A percentile compares a stretch with the other conserved stretches of the same genome.
Evolutionary conservation across 2,329 filamentous ascomycete species (phyloP).

Genomic region (Seiridium cupressi): DNA sequence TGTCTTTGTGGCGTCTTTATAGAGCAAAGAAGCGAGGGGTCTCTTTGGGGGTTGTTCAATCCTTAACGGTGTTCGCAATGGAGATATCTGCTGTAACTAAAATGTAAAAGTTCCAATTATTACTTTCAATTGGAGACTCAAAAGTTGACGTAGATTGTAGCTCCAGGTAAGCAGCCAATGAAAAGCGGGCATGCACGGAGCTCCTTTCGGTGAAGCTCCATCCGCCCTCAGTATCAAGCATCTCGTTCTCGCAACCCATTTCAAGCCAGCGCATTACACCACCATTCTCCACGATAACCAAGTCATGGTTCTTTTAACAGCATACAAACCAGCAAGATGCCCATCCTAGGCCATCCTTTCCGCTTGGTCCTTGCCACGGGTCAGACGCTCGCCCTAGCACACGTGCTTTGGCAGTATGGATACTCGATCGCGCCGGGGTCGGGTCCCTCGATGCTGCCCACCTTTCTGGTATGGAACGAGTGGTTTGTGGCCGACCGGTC

Average conservation of each 20-base stretch:
- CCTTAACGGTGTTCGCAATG: not conserved
- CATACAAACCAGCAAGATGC: not conserved
- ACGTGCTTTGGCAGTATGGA: conserved; percentile 59
- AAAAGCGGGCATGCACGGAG: not conserved
- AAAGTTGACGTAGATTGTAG: conserved; percentile 1
- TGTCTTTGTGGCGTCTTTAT: conserved; percentile 3
- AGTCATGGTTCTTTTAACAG: not conserved
- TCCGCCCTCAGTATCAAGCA: not conserved
- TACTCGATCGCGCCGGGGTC: conserved; percentile 57
- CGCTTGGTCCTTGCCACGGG: conserved; percentile 43
- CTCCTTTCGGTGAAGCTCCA: not conserved
- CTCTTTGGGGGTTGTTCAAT: not conserved
- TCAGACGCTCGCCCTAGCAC: conserved; percentile 45
- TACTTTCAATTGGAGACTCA: not conserved
- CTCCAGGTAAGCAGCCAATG: conserved; percentile 10
- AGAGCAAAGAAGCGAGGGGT: not conserved
- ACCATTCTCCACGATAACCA: too few species aligned
- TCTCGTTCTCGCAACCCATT: not conserved
- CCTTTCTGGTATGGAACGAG: conserved; percentile 67
- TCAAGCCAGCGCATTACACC: too few species aligned
- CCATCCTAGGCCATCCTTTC: conserved; percentile 27
- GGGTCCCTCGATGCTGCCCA: conserved; percentile 89
- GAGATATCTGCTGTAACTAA: not conserved
- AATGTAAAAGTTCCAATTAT: not conserved
- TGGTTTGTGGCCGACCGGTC: conserved; percentile 66